phyloP scores from a whole-genome alignment of 78 protist species.

The Bodo saltans region DNA sequence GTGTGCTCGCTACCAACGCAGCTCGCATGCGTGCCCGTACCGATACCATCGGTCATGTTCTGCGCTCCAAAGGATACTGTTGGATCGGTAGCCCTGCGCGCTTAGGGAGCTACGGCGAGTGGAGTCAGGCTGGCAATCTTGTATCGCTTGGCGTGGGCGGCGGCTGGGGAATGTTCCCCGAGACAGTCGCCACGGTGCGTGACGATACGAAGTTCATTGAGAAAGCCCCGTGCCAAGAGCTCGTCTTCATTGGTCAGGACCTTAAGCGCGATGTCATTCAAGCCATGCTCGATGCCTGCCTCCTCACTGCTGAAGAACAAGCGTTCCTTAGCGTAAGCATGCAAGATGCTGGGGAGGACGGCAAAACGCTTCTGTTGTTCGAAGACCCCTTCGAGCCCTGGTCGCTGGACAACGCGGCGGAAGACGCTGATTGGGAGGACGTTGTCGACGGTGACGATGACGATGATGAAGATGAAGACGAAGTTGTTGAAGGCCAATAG shows the following conservation, averaged over 20 bases:
- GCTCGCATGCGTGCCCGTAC: background rate
- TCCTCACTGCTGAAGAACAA: constrained; percentile 49
- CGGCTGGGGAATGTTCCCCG: constrained; percentile 21
- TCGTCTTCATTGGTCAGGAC: constrained; percentile 79
- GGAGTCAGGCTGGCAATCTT: constrained; percentile 52
- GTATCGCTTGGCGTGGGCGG: constrained; percentile 16
- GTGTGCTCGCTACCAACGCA: background rate
- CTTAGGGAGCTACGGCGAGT: constrained; percentile 29
- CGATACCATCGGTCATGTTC: background rate
- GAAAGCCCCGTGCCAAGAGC: constrained; percentile 47
- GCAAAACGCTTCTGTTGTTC: background rate
- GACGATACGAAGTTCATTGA: background rate
- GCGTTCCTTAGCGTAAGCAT: background rate
- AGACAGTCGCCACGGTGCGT: background rate
- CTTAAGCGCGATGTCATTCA: constrained; percentile 48
- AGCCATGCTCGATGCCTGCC: constrained; percentile 54
- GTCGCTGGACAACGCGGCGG: background rate
- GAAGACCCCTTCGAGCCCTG: background rate
- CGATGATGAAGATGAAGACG: background rate
- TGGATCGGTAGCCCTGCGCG: constrained; percentile 52
- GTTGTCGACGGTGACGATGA: background rate
- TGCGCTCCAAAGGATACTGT: constrained; percentile 63
- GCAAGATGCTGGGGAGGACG: background rate
- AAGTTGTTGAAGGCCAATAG: background rate
- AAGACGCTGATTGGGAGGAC: background rate